Percentiles rank a stretch among this genome's conserved stretches.
These are phyloP conservation scores for Cynara cardunculus DNA, from an alignment of 129 eudicot genomes.

Conservation along the genomic window DNA sequence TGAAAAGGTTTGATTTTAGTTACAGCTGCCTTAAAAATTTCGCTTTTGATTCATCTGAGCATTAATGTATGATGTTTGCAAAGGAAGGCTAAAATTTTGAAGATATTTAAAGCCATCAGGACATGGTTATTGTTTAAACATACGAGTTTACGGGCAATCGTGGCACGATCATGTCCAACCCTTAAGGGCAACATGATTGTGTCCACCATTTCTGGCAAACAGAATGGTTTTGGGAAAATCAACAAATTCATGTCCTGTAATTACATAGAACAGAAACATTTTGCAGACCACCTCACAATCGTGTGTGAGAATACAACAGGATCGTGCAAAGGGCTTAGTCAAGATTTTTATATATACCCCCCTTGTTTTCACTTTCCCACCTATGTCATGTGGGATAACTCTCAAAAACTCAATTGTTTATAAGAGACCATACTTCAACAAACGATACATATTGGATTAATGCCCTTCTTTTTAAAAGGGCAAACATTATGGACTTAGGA, in stretches of 20 bases:
- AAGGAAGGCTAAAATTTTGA: not conserved
- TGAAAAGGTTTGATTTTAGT: slow-evolving; percentile 14
- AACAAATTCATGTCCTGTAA: not conserved
- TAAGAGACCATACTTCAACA: no score
- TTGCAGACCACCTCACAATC: not conserved
- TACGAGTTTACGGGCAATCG: not conserved
- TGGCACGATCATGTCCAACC: not conserved
- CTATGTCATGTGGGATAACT: not conserved
- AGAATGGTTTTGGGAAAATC: not conserved
- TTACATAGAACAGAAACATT: not conserved
- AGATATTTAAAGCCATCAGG: not conserved
- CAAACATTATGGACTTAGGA: not conserved
- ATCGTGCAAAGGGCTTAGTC: not conserved
- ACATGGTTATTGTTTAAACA: not conserved
- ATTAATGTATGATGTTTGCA: not conserved
- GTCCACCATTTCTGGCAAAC: not conserved
- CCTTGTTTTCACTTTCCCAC: not conserved
- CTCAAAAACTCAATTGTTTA: not conserved
- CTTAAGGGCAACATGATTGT: not conserved
- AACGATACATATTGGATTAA: not conserved
- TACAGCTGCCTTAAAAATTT: not conserved
- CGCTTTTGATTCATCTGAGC: not conserved
- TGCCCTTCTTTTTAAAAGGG: not conserved
- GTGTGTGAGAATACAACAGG: not conserved
- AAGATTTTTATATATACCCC: not conserved